phyloP scores from a whole-genome alignment of 169 alveolate genomes.

The Sarcocystis neurona region DNA sequence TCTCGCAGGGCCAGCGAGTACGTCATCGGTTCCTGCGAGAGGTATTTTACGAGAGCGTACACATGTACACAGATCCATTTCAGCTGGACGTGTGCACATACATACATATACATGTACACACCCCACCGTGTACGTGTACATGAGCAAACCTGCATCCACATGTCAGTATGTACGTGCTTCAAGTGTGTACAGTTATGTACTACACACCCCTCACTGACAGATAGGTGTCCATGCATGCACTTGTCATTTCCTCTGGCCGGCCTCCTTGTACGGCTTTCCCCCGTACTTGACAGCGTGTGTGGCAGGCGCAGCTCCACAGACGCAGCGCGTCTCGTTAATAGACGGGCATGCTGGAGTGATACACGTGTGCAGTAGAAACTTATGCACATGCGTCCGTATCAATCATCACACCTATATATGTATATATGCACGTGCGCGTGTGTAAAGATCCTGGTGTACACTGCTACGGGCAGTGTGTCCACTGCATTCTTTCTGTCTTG shows the following conservation, averaged over 20 bases:
- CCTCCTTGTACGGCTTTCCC: no score
- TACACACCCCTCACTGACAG: neutral
- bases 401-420: no score
- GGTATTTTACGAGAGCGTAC: neutral
- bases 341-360: no score
- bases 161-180: neutral
- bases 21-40: conserved; percentile 67
- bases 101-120: neutral
- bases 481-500: no score
- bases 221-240: neutral
- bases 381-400: no score
- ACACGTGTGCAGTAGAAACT: no score
- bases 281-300: no score
- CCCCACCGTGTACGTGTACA: neutral
- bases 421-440: no score
- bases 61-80: neutral
- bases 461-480: no score
- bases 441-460: no score
- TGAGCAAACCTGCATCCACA: neutral
- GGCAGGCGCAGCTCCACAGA: no score
- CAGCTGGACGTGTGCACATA: neutral
- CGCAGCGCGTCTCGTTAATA: no score
- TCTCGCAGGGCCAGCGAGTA: conserved; percentile 72
- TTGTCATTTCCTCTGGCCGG: neutral
- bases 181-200: neutral